phyloP scores from a whole-genome alignment of 1,284 basidiomycete genomes.

The Boletus smithii region DNA sequence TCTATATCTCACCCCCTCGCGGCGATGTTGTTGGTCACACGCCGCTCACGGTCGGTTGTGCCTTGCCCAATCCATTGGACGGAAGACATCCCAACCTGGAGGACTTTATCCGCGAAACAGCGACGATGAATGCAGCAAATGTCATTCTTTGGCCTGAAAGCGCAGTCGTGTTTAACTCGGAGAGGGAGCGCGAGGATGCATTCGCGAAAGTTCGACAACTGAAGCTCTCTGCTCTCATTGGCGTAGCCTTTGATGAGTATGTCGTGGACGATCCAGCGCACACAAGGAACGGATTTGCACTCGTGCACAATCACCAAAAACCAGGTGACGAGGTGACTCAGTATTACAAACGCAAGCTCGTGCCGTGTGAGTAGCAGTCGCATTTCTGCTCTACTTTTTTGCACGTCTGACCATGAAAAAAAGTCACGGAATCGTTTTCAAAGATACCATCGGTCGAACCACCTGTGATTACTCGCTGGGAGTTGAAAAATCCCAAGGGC shows the following conservation, averaged over 20 bases:
- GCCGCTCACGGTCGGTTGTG: slow-evolving; percentile 60
- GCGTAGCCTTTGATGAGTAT: slow-evolving; percentile 65
- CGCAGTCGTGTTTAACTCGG: slow-evolving; percentile 58
- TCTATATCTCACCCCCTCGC: slow-evolving; percentile 41
- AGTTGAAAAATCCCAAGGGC: slow-evolving; percentile 41
- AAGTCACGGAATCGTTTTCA: slow-evolving; percentile 72
- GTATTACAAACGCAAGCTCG: slow-evolving; percentile 73
- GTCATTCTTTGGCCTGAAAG: slow-evolving; percentile 79
- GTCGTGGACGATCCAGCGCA: slow-evolving; percentile 39
- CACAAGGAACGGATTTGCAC: slow-evolving; percentile 58
- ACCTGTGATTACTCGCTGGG: slow-evolving; percentile 47
- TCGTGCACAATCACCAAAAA: slow-evolving; percentile 43
- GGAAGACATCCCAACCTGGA: slow-evolving; percentile 47
- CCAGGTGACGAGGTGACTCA: slow-evolving; percentile 42
- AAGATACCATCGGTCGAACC: slow-evolving; percentile 47
- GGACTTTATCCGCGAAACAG: slow-evolving; percentile 58
- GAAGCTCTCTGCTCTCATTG: slow-evolving; percentile 42
- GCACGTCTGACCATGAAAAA: slow-evolving; percentile 9
- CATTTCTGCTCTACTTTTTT: not conserved
- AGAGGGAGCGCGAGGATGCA: slow-evolving; percentile 45
- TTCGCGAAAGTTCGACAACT: slow-evolving; percentile 42
- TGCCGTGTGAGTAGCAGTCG: slow-evolving; percentile 55
- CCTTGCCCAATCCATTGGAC: slow-evolving; percentile 47
- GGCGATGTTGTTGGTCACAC: slow-evolving; percentile 45
- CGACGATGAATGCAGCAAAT: slow-evolving; percentile 44